These are phyloP conservation scores for Cladosporium colombiae DNA, from an alignment of 2,329 filamentous ascomycete species.

Conservation along the genomic window DNA sequence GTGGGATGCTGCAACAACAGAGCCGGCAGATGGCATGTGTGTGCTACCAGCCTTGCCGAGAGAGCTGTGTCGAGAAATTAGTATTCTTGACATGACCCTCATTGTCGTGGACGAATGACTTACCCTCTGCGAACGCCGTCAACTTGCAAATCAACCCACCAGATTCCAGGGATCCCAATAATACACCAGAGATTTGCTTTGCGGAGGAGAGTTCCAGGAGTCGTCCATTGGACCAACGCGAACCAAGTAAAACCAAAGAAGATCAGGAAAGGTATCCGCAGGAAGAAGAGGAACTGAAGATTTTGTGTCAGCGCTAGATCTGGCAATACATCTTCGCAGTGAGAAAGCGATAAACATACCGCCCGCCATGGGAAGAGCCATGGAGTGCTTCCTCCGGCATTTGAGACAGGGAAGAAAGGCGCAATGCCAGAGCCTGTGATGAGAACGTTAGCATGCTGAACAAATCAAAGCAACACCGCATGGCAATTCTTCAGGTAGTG, in stretches of 20 bases:
- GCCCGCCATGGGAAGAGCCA: conserved; percentile 53
- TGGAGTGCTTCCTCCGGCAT: conserved; percentile 63
- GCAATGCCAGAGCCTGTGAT: conserved; percentile 84
- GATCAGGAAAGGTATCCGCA: conserved; percentile 79
- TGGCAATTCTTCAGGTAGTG: background rate
- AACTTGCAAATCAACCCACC: conserved; percentile 98
- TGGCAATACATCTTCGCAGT: background rate
- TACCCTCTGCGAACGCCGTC: conserved; percentile 92
- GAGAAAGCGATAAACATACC: conserved; percentile 24
- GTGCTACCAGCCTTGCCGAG: conserved; percentile 65
- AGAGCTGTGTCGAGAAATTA: conserved; percentile 47
- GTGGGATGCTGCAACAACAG: conserved; percentile 85
- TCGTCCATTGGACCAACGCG: conserved; percentile 65
- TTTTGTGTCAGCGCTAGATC: background rate
- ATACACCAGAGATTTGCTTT: conserved; percentile 88
- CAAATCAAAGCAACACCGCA: background rate
- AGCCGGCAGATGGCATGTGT: conserved; percentile 75
- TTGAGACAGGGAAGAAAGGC: conserved; percentile 83
- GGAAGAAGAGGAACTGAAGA: conserved; percentile 67
- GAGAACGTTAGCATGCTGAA: background rate
- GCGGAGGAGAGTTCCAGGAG: conserved; percentile 66
- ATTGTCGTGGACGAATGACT: conserved; percentile 25
- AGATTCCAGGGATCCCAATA: conserved; percentile 85
- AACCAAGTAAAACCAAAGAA: conserved; percentile 49
- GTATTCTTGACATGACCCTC: conserved; percentile 2